Evolutionary conservation across 176 grass and related monocot species (phyloP).

Genomic region (Oryza meridionalis): DNA sequence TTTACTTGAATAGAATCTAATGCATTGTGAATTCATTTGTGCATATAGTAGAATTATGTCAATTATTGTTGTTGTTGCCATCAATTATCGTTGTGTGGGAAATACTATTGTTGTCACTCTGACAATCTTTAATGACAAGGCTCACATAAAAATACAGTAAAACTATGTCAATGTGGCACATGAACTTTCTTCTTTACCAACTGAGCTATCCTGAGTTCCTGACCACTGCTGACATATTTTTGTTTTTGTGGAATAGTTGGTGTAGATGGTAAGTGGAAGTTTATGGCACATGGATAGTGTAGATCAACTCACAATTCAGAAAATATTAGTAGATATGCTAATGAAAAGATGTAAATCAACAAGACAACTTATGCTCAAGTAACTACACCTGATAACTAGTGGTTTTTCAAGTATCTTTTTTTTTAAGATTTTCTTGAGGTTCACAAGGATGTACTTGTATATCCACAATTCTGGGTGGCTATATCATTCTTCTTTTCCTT

Average conservation of each 20-base stretch:
- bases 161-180: background rate
- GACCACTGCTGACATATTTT: background rate
- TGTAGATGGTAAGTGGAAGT: conserved; percentile 2
- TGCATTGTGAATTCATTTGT: background rate
- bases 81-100: background rate
- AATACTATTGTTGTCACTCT: background rate
- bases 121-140: background rate
- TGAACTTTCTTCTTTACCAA: background rate
- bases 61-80: background rate
- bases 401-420: conserved; percentile 3
- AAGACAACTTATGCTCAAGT: background rate
- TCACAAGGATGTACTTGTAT: conserved; percentile 19
- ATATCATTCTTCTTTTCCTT: conserved; percentile 30
- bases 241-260: background rate
- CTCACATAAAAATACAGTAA: conserved; percentile 2
- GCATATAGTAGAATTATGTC: background rate
- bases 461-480: background rate
- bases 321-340: conserved; percentile 30
- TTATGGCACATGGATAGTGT: conserved; percentile 10
- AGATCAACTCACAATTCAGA: background rate
- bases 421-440: background rate
- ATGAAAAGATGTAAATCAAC: conserved; percentile 11
- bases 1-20: background rate
- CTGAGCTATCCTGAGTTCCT: too few species aligned
- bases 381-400: conserved; percentile 1